Conservation (phyloP, 1,284 basidiomycete species). For the Cutaneotrichosporon sp. region DNA sequence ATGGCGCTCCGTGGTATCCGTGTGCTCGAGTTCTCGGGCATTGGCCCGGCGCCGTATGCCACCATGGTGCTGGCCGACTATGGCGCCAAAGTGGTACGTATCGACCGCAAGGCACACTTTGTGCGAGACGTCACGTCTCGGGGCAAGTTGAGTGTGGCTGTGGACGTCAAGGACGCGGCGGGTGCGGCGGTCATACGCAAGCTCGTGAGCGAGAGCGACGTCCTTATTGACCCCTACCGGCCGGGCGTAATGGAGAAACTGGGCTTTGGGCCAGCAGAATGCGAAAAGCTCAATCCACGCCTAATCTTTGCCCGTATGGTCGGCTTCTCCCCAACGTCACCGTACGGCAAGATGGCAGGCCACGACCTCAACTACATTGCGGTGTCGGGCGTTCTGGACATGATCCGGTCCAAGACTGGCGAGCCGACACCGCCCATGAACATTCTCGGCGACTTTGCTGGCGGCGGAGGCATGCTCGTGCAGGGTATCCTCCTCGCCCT, state of each 20-base stretch:
- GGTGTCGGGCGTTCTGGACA: constrained; percentile 14
- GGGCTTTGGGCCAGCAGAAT: constrained; percentile 9
- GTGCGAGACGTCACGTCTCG: constrained; percentile 11
- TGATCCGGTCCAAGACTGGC: constrained; percentile 8
- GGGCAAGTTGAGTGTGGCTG: constrained; percentile 7
- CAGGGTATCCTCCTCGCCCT: constrained; percentile 18
- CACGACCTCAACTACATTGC: constrained; percentile 22
- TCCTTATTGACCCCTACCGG: constrained; percentile 19
- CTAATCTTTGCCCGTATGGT: constrained; percentile 20
- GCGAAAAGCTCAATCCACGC: constrained; percentile 8
- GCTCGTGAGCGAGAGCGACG: constrained; percentile 8
- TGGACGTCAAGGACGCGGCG: constrained; percentile 10
- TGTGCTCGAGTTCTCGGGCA: constrained; percentile 3
- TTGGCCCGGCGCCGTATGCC: constrained; percentile 12
- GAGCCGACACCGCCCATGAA: constrained; percentile 15
- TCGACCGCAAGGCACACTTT: constrained; percentile 12
- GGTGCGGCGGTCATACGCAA: constrained; percentile 7
- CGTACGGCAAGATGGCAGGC: constrained; percentile 16
- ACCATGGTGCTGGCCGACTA: constrained; percentile 16
- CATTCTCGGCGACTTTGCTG: constrained; percentile 22
- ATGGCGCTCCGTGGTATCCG: constrained; percentile 2
- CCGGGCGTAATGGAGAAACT: constrained; percentile 21
- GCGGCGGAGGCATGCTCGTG: constrained; percentile 17
- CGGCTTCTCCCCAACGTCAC: constrained; percentile 10
- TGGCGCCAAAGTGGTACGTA: constrained; percentile 11